phyloP scores from a whole-genome alignment of 768 basidiomycete genomes.

The Trametes sanguinea region DNA sequence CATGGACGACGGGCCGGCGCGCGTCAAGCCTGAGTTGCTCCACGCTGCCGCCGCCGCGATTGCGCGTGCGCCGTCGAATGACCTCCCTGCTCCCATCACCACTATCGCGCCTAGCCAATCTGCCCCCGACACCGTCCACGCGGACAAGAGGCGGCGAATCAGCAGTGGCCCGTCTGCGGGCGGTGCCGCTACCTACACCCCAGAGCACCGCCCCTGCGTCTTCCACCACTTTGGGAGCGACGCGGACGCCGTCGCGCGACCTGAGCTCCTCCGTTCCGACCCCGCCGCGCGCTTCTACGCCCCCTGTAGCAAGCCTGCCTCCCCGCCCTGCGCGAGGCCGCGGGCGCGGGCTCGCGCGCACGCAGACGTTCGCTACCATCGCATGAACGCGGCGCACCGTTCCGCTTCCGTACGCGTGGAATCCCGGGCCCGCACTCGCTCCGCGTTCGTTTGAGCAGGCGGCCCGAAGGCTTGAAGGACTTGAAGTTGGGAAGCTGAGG shows the following conservation, averaged over 20 bases:
- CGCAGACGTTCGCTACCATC: conserved; percentile 10
- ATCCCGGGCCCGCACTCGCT: too few species aligned
- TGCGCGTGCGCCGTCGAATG: neutral
- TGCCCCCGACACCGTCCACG: neutral
- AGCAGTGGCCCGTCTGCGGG: neutral
- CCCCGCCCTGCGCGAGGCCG: neutral
- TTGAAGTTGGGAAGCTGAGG: too few species aligned
- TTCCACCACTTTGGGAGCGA: neutral
- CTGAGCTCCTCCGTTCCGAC: neutral
- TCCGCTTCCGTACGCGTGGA: too few species aligned
- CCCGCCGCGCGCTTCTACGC: conserved; percentile 4
- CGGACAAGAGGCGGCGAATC: conserved; percentile 13
- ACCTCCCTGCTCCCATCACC: neutral
- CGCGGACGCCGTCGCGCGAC: neutral
- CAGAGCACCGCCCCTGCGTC: conserved; percentile 2
- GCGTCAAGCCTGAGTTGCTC: conserved; percentile 1
- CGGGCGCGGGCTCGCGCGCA: conserved; percentile 8
- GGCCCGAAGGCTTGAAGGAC: too few species aligned
- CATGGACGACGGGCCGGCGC: conserved; percentile 24
- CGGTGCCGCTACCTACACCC: neutral
- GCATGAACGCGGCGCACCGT: neutral
- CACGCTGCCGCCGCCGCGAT: neutral
- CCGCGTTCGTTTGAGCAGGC: too few species aligned
- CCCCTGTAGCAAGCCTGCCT: neutral
- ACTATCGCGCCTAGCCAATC: neutral